Evolutionary conservation across 805 yeast species (phyloP), one percentile per base, ranked within the genome.

Genomic region (Candida sithepensis): DNA sequence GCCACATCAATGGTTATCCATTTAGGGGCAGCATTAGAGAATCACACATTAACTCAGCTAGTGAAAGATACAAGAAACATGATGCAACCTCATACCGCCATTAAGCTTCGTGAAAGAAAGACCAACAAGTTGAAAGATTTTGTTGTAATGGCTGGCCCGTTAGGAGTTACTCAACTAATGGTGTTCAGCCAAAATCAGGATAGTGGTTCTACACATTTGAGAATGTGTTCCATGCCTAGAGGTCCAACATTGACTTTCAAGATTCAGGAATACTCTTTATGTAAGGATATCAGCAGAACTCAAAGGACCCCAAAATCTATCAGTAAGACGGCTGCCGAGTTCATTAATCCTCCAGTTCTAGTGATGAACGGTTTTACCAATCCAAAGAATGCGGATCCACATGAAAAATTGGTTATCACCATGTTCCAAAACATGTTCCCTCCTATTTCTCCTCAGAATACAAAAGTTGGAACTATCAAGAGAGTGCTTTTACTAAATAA

Each of bases 71-170:
- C 91, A 66, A 79, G 99, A 63, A 78, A 79, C 51, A 80, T 90
- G 54, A 90, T 94, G 97, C 94, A 89, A 64, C 99, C 99, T 13
- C 96, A 92, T 61, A 94, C 99, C 2, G 97, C 98, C 12, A 82
- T 89, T 59, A 86, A 82, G 55, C 75, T 94, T 49, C 77, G 84
- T 54, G 99, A 94, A 68, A 75, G 98, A 43, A 88, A 88, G 63
- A 74, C 88, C 36, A 94, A 94, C 67, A 87, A 83, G 62, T 73
- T 94, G 55, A 88, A 86, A 65, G 99, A 92, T 69, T 94, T 86
- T 58, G 79, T 91, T n/a, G 96, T 89, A n/a, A 91, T 94, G 97
- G 88, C 97, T 34, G 98, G 98, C 5, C 98, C 98, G 13, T 73
- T 94, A 39, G 96, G 96, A 23, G 96, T 94, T 20, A 77, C 92